A percentile compares a stretch with the other conserved stretches of the same genome.
phyloP scores from a whole-genome alignment of 2,329 filamentous ascomycete genomes.

The Botrytis porri region DNA sequence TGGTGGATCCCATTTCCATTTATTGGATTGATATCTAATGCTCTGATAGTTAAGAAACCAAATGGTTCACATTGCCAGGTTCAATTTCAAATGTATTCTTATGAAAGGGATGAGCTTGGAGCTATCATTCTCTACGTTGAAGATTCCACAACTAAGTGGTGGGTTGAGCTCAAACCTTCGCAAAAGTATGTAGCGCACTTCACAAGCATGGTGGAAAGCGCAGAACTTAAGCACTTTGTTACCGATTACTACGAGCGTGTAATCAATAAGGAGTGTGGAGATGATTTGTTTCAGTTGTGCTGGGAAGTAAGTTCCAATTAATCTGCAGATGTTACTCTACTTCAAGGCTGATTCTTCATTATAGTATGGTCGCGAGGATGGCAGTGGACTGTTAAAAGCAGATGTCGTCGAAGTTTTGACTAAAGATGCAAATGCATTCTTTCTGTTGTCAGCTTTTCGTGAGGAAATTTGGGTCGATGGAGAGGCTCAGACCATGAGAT shows the following conservation, averaged over 20 bases:
- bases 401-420: conserved; percentile 13
- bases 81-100: conserved; percentile 13
- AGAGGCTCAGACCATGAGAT: not conserved
- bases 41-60: conserved; percentile 9
- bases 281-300: conserved; percentile 6
- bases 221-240: conserved; percentile 18
- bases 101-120: conserved; percentile 14
- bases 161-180: conserved; percentile 15
- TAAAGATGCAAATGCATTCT: conserved; percentile 16
- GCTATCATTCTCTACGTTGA: conserved; percentile 17
- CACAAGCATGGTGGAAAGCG: conserved; percentile 13
- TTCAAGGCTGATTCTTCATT: not conserved
- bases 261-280: not conserved
- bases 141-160: conserved; percentile 8
- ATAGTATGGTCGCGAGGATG: conserved; percentile 17
- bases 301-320: conserved; percentile 14
- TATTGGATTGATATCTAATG: not conserved
- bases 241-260: conserved; percentile 19
- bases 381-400: conserved; percentile 1
- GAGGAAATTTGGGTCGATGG: conserved; percentile 8
- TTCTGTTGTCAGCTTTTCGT: conserved; percentile 12
- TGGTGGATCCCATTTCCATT: not conserved
- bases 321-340: not conserved
- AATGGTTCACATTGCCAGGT: conserved; percentile 15
- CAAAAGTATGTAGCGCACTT: conserved; percentile 15